Conservation (phyloP, 2,329 filamentous ascomycete species). For the Metarhizium robertsii region DNA sequence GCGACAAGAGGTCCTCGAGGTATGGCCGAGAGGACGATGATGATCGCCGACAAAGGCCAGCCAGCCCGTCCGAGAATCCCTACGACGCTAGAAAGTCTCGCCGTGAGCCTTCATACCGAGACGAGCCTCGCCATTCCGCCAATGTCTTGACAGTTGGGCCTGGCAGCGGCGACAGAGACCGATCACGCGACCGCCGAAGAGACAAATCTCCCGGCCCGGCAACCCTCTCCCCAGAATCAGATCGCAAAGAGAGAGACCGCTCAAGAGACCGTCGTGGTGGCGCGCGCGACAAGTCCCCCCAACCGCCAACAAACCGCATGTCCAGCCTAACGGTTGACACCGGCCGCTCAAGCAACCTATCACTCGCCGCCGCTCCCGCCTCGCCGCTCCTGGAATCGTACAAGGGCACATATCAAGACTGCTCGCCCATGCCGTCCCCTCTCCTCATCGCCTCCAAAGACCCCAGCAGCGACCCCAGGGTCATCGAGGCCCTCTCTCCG, state of each 20-base stretch:
- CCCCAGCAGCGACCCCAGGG: slow-evolving; percentile 38
- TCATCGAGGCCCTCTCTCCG: slow-evolving; percentile 43
- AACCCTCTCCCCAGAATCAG: slow-evolving; percentile 12
- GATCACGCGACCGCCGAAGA: slow-evolving; percentile 22
- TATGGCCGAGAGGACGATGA: slow-evolving; percentile 9
- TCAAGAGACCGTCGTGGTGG: slow-evolving; percentile 16
- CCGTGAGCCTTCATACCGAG: slow-evolving; percentile 14
- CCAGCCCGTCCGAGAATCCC: slow-evolving; percentile 12
- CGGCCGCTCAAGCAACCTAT: slow-evolving; percentile 28
- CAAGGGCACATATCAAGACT: slow-evolving; percentile 85
- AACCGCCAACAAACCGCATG: slow-evolving; percentile 40
- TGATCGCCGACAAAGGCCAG: slow-evolving; percentile 2
- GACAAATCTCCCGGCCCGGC: slow-evolving; percentile 17
- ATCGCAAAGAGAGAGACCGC: slow-evolving; percentile 10
- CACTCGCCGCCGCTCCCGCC: slow-evolving; percentile 53
- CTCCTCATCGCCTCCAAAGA: slow-evolving; percentile 43
- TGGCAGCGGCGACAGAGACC: slow-evolving; percentile 23
- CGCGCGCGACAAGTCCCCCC: slow-evolving; percentile 34
- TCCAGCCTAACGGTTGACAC: slow-evolving; percentile 42
- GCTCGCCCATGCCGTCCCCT: slow-evolving; percentile 89
- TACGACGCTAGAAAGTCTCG: slow-evolving; percentile 11
- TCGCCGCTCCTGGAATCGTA: slow-evolving; percentile 90
- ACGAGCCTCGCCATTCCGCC: slow-evolving; percentile 28
- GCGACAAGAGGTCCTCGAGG: slow-evolving; percentile 14
- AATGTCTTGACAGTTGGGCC: slow-evolving; percentile 35